A percentile compares a stretch with the other conserved stretches of the same genome.
phyloP scores from a whole-genome alignment of 2,329 filamentous ascomycete species.

The Ophiosphaerella narmari region DNA sequence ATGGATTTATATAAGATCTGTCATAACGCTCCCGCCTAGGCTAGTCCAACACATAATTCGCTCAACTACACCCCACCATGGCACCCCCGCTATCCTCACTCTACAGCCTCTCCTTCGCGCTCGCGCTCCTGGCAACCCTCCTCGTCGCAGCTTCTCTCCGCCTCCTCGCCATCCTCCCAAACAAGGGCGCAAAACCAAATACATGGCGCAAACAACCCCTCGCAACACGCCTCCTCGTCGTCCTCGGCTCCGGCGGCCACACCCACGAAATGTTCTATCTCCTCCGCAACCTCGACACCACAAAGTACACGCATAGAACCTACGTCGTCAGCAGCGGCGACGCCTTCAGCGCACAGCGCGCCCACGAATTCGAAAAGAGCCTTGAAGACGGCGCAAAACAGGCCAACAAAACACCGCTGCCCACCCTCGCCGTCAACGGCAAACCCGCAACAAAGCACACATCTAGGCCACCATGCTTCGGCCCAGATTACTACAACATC shows the following conservation, averaged over 20 bases:
- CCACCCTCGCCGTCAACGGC: constrained; percentile 2
- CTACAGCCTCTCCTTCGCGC: constrained; percentile 32
- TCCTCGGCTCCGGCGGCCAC: constrained; percentile 92
- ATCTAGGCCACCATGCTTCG: constrained; percentile 12
- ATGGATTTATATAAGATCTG: no score
- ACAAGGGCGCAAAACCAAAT: constrained; percentile 24
- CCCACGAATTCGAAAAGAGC: constrained; percentile 64
- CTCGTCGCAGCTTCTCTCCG: constrained; percentile 44
- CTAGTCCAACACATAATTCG: not conserved
- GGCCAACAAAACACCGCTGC: not conserved
- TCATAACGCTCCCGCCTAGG: no score
- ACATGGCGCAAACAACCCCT: constrained; percentile 30
- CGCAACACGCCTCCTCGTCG: constrained; percentile 70
- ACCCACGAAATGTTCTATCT: constrained; percentile 93
- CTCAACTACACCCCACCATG: constrained; percentile 16
- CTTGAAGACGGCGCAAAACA: constrained; percentile 27
- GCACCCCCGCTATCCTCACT: constrained; percentile 22
- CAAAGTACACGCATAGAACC: constrained; percentile 66
- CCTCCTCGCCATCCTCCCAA: constrained; percentile 47
- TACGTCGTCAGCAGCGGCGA: constrained; percentile 84
- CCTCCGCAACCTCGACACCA: constrained; percentile 62
- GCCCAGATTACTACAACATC: constrained; percentile 62
- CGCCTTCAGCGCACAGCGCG: constrained; percentile 67
- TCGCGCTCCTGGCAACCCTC: constrained; percentile 41
- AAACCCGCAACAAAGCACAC: constrained; percentile 1